Percentiles rank a stretch among this genome's conserved stretches.
Evolutionary conservation across 1,284 basidiomycete genomes (phyloP).

Genomic region (Ustilago sp.): DNA sequence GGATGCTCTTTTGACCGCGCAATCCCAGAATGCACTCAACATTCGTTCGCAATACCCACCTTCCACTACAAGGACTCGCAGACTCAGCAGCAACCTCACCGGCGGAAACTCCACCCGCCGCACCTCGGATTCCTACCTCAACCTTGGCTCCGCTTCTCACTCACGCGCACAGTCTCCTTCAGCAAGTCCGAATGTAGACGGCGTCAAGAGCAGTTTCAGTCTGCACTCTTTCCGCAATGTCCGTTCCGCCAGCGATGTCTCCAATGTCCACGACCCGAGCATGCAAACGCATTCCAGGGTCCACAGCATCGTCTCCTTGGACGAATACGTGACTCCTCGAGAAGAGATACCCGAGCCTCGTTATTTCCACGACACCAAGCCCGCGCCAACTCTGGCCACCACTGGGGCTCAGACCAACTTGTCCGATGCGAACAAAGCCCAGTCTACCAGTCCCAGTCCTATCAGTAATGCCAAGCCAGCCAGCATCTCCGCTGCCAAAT

Average conservation of each 20-base stretch:
- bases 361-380: constrained; percentile 13
- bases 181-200: constrained; percentile 19
- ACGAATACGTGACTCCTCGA: constrained; percentile 47
- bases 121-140: constrained; percentile 25
- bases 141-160: constrained; percentile 18
- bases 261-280: constrained; percentile 19
- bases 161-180: constrained; percentile 39
- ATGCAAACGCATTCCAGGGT: constrained; percentile 28
- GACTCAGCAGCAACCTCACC: constrained; percentile 12
- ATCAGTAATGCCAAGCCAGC: constrained; percentile 25
- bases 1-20: not conserved
- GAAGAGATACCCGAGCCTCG: constrained; percentile 45
- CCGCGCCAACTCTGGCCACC: not conserved
- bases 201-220: constrained; percentile 33
- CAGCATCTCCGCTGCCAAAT: constrained; percentile 53
- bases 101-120: constrained; percentile 7
- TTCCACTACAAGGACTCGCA: constrained; percentile 26
- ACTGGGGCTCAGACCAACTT: not conserved
- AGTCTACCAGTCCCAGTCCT: constrained; percentile 29
- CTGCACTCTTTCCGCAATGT: constrained; percentile 54
- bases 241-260: constrained; percentile 43
- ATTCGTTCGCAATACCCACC: constrained; percentile 24
- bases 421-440: constrained; percentile 13
- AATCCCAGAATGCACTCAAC: constrained; percentile 9
- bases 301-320: constrained; percentile 45